Base-by-base conservation (phyloP, 495 filamentous ascomycete species). In the Penicillium cinerascens region DNA sequence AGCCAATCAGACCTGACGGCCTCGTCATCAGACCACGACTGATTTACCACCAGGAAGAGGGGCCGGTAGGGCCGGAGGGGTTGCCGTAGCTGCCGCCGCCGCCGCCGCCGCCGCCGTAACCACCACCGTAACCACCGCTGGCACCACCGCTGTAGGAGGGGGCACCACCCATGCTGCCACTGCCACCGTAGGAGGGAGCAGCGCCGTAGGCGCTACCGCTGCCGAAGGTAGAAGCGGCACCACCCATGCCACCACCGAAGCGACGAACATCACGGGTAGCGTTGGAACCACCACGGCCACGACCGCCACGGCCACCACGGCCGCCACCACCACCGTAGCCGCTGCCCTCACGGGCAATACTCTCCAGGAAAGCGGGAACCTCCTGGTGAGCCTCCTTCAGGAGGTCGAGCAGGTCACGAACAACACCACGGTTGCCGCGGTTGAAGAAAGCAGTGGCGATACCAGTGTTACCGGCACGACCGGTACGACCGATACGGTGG, bases 361-460 rank as follows among this genome's bases (percentile, higher is more conserved):
- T 92, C 80, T 97, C 93, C 23, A 98, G 76, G 83, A 97, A 98
- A 25, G 76, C 68, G 23, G 93, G 93, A 52, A 97, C 85, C 62
- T 97, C 93, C 70, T 98, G 93, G 76, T 97, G 92, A 54, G 92
- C 92, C 66, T 98, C 93, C 78, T 97, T 97, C 49, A 98, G 80
- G 25, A 98, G 84, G 33, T 98, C 95, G 59, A 98, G 82, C 46
- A 98, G 81, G 66, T 97, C 95, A 44, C 91, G 86, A 44, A 96
- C 93, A 57, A 98, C 88, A 71, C 92, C 93, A 57, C 93, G 89
- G 82, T 98, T 98, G 61, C 91, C 91, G 66, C 93, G 93, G 83
- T 98, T 98, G 84, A 97, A 97, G 82, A 98, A 98, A 42, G 95
- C 92, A 50, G 93, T 98, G 8, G 93, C 89, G 52, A 96, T 88